Conservation (phyloP, 139 green algal species). For the Klebsormidium nitens region DNA sequence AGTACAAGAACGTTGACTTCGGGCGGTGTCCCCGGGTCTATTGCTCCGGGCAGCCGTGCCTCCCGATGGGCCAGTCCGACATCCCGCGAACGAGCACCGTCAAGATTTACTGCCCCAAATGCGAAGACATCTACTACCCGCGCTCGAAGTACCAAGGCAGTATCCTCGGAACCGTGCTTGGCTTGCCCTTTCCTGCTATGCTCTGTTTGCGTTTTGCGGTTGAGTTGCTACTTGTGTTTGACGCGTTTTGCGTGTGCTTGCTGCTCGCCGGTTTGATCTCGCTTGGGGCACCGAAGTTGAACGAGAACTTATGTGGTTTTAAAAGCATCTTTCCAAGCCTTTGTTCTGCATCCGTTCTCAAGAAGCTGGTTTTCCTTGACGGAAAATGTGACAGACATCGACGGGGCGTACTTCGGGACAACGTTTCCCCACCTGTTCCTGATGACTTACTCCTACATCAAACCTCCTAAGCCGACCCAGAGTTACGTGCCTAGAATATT, state of each 20-base stretch:
- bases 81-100: constrained; percentile 79
- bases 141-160: constrained; percentile 75
- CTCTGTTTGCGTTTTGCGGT: background rate
- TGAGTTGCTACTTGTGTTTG: background rate
- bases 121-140: constrained; percentile 90
- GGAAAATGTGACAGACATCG: constrained; percentile 46
- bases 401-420: constrained; percentile 93
- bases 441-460: constrained; percentile 80
- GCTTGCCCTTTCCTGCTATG: background rate
- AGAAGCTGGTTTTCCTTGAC: constrained; percentile 14
- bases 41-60: constrained; percentile 83
- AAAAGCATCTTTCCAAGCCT: too few species aligned
- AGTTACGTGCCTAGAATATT: constrained; percentile 86
- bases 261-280: background rate
- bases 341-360: too few species aligned
- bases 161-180: constrained; percentile 40
- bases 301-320: too few species aligned
- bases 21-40: constrained; percentile 82
- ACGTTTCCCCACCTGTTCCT: constrained; percentile 94
- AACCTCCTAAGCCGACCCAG: constrained; percentile 52
- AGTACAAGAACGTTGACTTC: constrained; percentile 88
- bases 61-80: constrained; percentile 84
- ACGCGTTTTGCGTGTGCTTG: background rate
- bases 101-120: constrained; percentile 87
- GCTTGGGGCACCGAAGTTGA: too few species aligned